Conservation (phyloP, 1,139 yeast genomes). For the Protomyces lactucae-debilis region DNA sequence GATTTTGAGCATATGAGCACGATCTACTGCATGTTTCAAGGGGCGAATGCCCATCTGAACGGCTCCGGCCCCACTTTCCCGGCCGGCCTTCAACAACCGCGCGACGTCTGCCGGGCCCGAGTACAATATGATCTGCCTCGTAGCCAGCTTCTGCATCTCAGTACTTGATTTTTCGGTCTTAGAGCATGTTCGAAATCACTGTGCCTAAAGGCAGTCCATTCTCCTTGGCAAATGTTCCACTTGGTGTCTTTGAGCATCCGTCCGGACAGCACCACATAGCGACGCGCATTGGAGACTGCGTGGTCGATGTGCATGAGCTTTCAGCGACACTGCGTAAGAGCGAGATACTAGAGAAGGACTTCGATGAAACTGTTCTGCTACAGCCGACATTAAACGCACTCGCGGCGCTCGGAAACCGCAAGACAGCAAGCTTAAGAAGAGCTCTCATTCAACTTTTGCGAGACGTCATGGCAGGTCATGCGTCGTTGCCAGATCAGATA, state of each 20-base stretch:
- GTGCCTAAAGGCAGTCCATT: not conserved
- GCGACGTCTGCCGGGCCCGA: too few species aligned
- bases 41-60: too few species aligned
- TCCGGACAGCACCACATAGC: not conserved
- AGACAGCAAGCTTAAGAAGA: not conserved
- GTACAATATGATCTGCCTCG: too few species aligned
- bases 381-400: not conserved
- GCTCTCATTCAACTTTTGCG: constrained; percentile 1
- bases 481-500: not conserved
- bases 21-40: too few species aligned
- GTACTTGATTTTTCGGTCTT: too few species aligned
- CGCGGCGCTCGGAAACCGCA: not conserved
- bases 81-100: too few species aligned
- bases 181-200: not conserved
- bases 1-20: too few species aligned
- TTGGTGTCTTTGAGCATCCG: not conserved
- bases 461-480: not conserved
- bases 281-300: not conserved
- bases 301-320: not conserved
- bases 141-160: too few species aligned
- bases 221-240: not conserved
- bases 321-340: not conserved
- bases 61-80: too few species aligned
- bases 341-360: not conserved
- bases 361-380: not conserved